These are phyloP conservation scores for Trichoderma orchidacearum DNA, from an alignment of 495 filamentous ascomycete species.

Conservation along the genomic window DNA sequence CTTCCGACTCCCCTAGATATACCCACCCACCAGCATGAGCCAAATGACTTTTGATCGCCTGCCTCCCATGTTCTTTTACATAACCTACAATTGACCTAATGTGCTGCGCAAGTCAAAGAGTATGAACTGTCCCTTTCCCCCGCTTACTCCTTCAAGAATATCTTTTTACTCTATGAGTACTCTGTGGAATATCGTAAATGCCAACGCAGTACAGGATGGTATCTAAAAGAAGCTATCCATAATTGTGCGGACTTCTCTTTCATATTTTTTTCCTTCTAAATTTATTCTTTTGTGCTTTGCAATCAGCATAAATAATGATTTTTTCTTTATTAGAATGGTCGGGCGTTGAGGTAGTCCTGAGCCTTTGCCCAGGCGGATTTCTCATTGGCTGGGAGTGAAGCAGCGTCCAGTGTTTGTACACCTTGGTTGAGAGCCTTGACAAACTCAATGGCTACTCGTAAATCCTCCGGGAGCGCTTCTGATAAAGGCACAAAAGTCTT, in stretches of 20 bases:
- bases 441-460: slow-evolving; percentile 67
- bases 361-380: slow-evolving; percentile 50
- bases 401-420: slow-evolving; percentile 45
- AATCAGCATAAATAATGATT: neutral
- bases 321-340: neutral
- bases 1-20: neutral
- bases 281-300: neutral
- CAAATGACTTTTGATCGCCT: neutral
- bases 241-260: neutral
- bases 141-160: neutral
- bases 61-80: neutral
- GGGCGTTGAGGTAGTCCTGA: slow-evolving; percentile 40
- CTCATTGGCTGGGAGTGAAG: slow-evolving; percentile 43
- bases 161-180: neutral
- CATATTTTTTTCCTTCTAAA: neutral
- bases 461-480: slow-evolving; percentile 58
- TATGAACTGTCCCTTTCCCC: neutral
- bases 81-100: neutral
- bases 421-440: slow-evolving; percentile 70
- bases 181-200: neutral
- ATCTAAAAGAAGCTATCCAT: slow-evolving; percentile 1
- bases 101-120: neutral
- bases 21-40: neutral
- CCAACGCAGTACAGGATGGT: neutral
- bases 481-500: slow-evolving; percentile 61